Conservation (phyloP, 2,329 filamentous ascomycete genomes). For the Cladophialophora yegresii region DNA sequence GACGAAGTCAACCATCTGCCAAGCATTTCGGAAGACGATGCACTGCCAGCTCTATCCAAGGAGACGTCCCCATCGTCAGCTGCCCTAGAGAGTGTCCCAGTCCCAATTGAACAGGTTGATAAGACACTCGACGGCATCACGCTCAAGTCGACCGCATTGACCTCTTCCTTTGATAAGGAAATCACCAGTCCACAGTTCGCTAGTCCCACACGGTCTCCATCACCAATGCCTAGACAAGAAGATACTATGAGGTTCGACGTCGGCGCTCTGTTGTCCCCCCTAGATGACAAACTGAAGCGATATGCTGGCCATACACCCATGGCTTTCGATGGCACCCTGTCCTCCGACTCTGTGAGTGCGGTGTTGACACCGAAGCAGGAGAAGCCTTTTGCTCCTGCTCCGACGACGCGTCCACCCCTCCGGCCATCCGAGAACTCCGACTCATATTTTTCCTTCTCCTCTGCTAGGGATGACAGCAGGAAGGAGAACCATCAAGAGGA, state of each 20-base stretch:
- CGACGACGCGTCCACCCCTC: slow-evolving; percentile 35
- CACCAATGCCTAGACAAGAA: slow-evolving; percentile 32
- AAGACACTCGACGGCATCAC: slow-evolving; percentile 51
- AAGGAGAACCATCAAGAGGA: slow-evolving; percentile 20
- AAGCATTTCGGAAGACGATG: slow-evolving; percentile 41
- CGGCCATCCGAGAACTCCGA: slow-evolving; percentile 45
- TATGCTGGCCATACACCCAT: slow-evolving; percentile 51
- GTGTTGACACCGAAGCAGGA: slow-evolving; percentile 39
- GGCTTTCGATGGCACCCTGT: slow-evolving; percentile 44
- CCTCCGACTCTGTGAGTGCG: slow-evolving; percentile 35
- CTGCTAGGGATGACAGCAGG: slow-evolving; percentile 8
- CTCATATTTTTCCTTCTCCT: slow-evolving; percentile 44
- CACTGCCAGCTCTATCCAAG: slow-evolving; percentile 43
- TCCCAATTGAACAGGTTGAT: slow-evolving; percentile 51
- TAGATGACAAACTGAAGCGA: slow-evolving; percentile 45
- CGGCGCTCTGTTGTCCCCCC: slow-evolving; percentile 39
- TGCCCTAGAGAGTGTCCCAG: slow-evolving; percentile 37
- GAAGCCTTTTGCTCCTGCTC: slow-evolving; percentile 41
- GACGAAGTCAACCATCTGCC: slow-evolving; percentile 36
- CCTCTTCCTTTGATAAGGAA: slow-evolving; percentile 47
- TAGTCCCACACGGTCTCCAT: slow-evolving; percentile 37
- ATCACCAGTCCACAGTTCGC: slow-evolving; percentile 48
- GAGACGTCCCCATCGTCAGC: slow-evolving; percentile 39
- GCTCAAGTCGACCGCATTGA: slow-evolving; percentile 49
- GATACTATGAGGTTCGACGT: slow-evolving; percentile 39